A percentile compares a stretch with the other conserved stretches of the same genome.
Conservation (phyloP, 2,329 filamentous ascomycete species). For the Sclerotinia sclerotiorum region DNA sequence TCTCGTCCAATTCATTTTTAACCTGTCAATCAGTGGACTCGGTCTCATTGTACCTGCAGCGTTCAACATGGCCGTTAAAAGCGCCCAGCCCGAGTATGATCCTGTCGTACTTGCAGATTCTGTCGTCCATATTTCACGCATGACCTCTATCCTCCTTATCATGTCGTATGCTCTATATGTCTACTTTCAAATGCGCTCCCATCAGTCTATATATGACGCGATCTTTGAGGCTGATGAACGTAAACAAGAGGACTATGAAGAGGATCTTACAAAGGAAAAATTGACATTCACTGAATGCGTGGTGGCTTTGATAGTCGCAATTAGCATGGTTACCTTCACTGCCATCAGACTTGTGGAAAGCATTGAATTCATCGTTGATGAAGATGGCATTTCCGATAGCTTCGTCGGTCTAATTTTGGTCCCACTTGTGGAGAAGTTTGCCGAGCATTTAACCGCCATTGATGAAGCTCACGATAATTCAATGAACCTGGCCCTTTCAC, state of each 20-base stretch:
- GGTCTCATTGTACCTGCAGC: slow-evolving; percentile 47
- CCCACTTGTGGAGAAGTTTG: slow-evolving; percentile 80
- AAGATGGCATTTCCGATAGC: slow-evolving; percentile 53
- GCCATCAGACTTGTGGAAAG: slow-evolving; percentile 72
- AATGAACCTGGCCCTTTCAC: slow-evolving; percentile 47
- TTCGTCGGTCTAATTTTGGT: slow-evolving; percentile 74
- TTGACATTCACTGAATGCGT: slow-evolving; percentile 73
- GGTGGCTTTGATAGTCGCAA: slow-evolving; percentile 61
- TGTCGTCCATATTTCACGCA: slow-evolving; percentile 66
- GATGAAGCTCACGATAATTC: slow-evolving; percentile 82
- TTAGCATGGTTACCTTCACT: slow-evolving; percentile 70
- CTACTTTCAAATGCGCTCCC: slow-evolving; percentile 71
- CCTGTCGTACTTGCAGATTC: slow-evolving; percentile 49
- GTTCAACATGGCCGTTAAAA: slow-evolving; percentile 49
- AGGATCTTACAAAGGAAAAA: slow-evolving; percentile 62
- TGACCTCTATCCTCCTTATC: slow-evolving; percentile 69
- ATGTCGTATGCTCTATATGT: slow-evolving; percentile 67
- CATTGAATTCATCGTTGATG: slow-evolving; percentile 61
- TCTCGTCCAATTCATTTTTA: slow-evolving; percentile 6
- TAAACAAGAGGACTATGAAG: slow-evolving; percentile 62
- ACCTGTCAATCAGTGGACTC: slow-evolving; percentile 44
- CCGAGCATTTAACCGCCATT: slow-evolving; percentile 79
- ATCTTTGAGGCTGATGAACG: slow-evolving; percentile 70
- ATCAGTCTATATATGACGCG: slow-evolving; percentile 74
- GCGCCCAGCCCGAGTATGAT: slow-evolving; percentile 30